Evolutionary conservation across 2,329 filamentous ascomycete species (phyloP).

Genomic region (Aspergillus latus): DNA sequence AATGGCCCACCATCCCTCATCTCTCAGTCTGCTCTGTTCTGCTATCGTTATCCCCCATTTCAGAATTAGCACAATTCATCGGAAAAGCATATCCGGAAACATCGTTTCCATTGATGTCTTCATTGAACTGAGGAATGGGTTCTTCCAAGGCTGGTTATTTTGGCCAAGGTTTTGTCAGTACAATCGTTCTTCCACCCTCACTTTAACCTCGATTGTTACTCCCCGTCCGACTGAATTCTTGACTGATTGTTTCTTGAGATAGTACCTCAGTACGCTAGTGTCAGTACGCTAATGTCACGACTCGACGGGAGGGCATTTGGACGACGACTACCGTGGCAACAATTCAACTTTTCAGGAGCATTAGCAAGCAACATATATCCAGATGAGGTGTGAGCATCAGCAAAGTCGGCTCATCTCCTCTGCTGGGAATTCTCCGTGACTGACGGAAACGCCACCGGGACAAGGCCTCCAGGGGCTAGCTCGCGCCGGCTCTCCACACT

Average conservation of each 20-base stretch:
- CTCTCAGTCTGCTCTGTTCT: background rate
- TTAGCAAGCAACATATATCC: background rate
- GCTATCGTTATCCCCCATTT: background rate
- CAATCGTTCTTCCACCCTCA: too few relatives aligned
- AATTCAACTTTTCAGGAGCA: too few relatives aligned
- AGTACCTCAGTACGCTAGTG: too few relatives aligned
- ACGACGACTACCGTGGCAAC: too few relatives aligned
- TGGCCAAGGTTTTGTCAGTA: too few relatives aligned
- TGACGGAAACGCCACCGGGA: slow-evolving; percentile 12
- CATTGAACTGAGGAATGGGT: too few relatives aligned
- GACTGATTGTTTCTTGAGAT: too few relatives aligned
- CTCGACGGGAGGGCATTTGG: too few relatives aligned
- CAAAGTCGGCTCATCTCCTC: background rate
- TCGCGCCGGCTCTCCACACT: slow-evolving; percentile 7
- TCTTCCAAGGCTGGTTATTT: too few relatives aligned
- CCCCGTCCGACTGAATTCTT: too few relatives aligned
- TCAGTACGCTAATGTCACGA: too few relatives aligned
- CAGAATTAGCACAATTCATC: background rate
- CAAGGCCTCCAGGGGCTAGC: background rate
- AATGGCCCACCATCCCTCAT: background rate
- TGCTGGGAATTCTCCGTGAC: background rate
- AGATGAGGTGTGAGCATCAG: background rate
- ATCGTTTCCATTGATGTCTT: background rate
- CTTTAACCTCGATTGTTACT: too few relatives aligned
- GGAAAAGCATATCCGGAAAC: background rate